phyloP scores from a whole-genome alignment of 2,329 filamentous ascomycete genomes.

The Bipolaris gigantea region DNA sequence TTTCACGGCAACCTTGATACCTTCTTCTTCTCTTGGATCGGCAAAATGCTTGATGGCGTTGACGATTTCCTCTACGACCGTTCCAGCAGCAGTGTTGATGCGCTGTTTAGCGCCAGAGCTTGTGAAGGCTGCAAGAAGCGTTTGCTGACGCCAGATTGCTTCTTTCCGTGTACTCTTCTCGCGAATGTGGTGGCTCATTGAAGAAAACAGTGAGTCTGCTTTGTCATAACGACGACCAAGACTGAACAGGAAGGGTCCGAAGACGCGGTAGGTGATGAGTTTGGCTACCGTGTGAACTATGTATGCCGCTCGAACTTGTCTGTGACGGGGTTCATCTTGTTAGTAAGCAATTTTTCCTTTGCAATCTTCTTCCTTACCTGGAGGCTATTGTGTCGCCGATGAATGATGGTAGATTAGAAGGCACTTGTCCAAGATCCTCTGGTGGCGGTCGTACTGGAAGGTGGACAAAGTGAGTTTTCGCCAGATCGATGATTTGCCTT shows the following conservation, averaged over 20 bases:
- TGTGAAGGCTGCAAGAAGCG: constrained; percentile 60
- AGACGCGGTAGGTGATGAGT: constrained; percentile 59
- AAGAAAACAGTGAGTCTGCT: constrained; percentile 58
- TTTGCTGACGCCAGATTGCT: constrained; percentile 62
- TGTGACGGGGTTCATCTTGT: constrained; percentile 13
- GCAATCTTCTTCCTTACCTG: constrained; percentile 29
- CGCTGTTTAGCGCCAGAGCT: constrained; percentile 59
- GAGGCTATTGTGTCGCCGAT: constrained; percentile 56
- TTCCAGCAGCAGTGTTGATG: constrained; percentile 58
- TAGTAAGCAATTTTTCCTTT: background rate
- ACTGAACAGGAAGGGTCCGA: constrained; percentile 61
- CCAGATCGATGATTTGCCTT: constrained; percentile 55
- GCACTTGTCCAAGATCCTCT: constrained; percentile 56
- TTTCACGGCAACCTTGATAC: constrained; percentile 55
- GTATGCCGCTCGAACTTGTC: constrained; percentile 57
- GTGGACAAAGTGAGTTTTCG: constrained; percentile 56
- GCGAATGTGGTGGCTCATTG: constrained; percentile 59
- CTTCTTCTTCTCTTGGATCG: constrained; percentile 54
- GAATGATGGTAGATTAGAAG: constrained; percentile 57
- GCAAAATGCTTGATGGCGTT: constrained; percentile 58
- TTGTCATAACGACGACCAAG: constrained; percentile 58
- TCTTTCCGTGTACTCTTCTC: constrained; percentile 60
- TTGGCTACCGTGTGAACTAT: constrained; percentile 60
- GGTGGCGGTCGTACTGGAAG: constrained; percentile 55
- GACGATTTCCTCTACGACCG: constrained; percentile 61